phyloP scores from a whole-genome alignment of 768 basidiomycete genomes.

The Pleurotus djamor region DNA sequence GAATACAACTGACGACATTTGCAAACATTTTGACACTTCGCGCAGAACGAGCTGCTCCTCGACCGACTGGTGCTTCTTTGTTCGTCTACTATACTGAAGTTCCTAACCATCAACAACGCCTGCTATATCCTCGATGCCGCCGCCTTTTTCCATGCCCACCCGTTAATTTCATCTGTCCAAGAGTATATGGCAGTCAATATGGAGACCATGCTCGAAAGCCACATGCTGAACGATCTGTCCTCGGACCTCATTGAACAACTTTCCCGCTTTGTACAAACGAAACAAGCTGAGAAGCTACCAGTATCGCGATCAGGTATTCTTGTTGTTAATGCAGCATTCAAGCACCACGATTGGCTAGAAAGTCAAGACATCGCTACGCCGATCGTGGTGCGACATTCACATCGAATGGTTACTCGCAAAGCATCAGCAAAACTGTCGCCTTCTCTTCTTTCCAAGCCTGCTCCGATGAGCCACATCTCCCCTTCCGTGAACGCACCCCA shows the following conservation, averaged over 20 bases:
- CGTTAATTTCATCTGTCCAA: conserved; percentile 70
- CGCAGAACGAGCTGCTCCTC: conserved; percentile 84
- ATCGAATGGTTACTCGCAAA: conserved; percentile 7
- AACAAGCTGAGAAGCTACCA: conserved; percentile 68
- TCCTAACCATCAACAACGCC: conserved; percentile 72
- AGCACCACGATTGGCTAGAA: conserved; percentile 70
- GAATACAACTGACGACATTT: not conserved
- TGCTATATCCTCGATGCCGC: conserved; percentile 83
- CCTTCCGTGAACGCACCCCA: conserved; percentile 17
- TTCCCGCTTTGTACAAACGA: conserved; percentile 46
- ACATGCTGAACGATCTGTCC: conserved; percentile 77
- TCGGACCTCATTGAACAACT: conserved; percentile 66
- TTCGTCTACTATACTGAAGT: conserved; percentile 68
- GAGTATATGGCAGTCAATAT: conserved; percentile 80
- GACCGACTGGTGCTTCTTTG: conserved; percentile 83
- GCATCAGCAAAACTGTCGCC: conserved; percentile 11
- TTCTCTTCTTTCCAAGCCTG: conserved; percentile 14
- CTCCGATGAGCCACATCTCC: conserved; percentile 10
- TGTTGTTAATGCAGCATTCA: conserved; percentile 52
- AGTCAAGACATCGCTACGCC: conserved; percentile 65
- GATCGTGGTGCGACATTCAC: conserved; percentile 30
- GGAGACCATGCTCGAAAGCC: conserved; percentile 82
- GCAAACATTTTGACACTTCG: not conserved
- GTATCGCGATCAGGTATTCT: conserved; percentile 57
- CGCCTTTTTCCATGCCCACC: conserved; percentile 66